These are phyloP conservation scores for Ulota crispa DNA, from an alignment of 225 moss, liverwort and hornwort species.

Conservation along the genomic window DNA sequence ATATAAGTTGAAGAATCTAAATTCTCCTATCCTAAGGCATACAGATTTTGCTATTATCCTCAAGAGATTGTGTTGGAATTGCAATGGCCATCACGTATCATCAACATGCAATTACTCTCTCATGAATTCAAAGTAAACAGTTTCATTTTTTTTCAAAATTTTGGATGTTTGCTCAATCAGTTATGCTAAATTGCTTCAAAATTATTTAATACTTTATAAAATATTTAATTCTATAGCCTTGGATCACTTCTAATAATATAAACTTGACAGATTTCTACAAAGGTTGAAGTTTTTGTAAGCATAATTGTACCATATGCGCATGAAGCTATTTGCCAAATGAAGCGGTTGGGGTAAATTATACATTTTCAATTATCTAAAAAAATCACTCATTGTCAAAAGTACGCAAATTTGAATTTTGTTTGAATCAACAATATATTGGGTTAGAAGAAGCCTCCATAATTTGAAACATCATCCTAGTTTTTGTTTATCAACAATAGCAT, in stretches of 20 bases:
- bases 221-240: not conserved
- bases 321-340: constrained; percentile 68
- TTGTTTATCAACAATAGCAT: not conserved
- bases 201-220: not conserved
- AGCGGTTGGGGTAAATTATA: constrained; percentile 68
- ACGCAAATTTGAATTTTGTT: not conserved
- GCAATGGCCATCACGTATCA: constrained; percentile 76
- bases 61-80: constrained; percentile 81
- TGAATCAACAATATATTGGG: not conserved
- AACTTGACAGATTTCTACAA: constrained; percentile 75
- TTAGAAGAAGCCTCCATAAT: not conserved
- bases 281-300: constrained; percentile 86
- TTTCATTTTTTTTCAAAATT: not conserved
- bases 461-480: not conserved
- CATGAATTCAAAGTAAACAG: constrained; percentile 82
- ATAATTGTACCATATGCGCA: constrained; percentile 53
- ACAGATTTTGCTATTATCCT: constrained; percentile 88
- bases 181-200: not conserved
- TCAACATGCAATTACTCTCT: constrained; percentile 88
- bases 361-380: not conserved
- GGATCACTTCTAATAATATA: not conserved
- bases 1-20: not conserved
- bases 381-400: not conserved
- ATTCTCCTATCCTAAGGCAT: not conserved
- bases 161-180: not conserved